Evolutionary conservation across 108 stramenopile genomes (phyloP), one percentile per base, ranked within the genome.

Genomic region (Cyclotella kingstonii): DNA sequence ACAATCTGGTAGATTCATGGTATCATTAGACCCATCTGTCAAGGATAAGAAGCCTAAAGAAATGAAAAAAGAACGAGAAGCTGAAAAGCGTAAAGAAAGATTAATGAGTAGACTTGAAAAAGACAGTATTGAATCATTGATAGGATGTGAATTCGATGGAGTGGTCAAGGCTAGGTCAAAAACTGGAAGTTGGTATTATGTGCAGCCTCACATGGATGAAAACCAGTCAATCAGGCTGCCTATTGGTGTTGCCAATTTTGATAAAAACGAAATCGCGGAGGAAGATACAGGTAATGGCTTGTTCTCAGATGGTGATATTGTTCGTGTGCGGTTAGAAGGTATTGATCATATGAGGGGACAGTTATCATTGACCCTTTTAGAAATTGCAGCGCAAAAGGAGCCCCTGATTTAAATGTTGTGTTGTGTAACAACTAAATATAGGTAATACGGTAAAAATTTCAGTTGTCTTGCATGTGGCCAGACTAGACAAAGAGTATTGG

Each of bases 271-370:
- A 18, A 26, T n/a, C n/a, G n/a, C n/a, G n/a, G n/a, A n/a, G n/a
- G n/a, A 4, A 31, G 58, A 70, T 33, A 26, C 18, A 34, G 25
- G 42, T 23, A 30, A 29, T 48, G 39, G 8, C 26, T 54, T 58
- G 4, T 64, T 85, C 23, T 36, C 55, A 19, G 55, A 65, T 17
- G 91, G 91, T 18, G 87, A 93, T 49, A 65, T 33, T 12, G 91
- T 89, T 8, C 69, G 71, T 30, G 74, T 89, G 10, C 79, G 77
- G 50, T 58, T 93, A 14, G 83, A 81, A 8, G 91, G 91, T 14
- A 75, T 93, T 44, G 91, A 93, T 53, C 79, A 87, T 43, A 67
- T 67, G 38, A 65, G 87, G 49, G 91, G 91, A 1, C 91, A 93
- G 53, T 56, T 93, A 33, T 66, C 91, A 8, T 39, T 93, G 73